A percentile compares a stretch with the other conserved stretches of the same genome.
These are phyloP conservation scores for Hortiboletus flavorubellus DNA, from an alignment of 768 basidiomycete species.

Conservation along the genomic window DNA sequence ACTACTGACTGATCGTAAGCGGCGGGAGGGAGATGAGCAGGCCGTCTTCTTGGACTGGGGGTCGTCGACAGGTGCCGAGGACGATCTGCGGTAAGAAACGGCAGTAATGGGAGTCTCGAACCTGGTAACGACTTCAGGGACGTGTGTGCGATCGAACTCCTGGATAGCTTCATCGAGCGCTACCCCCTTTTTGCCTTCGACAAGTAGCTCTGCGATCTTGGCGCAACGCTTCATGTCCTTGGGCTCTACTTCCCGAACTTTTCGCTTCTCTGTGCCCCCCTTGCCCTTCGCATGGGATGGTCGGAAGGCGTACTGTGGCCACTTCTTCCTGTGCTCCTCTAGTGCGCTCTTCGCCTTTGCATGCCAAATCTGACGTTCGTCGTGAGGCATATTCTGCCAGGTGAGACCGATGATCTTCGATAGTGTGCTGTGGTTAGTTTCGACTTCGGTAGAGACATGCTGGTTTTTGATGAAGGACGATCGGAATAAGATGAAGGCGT, in stretches of 20 bases:
- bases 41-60: conserved; percentile 33
- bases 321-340: conserved; percentile 68
- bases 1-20: conserved; percentile 23
- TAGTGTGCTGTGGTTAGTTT: conserved; percentile 79
- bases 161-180: conserved; percentile 61
- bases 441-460: conserved; percentile 72
- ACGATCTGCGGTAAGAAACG: conserved; percentile 64
- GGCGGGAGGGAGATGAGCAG: conserved; percentile 19
- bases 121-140: conserved; percentile 63
- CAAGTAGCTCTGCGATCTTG: conserved; percentile 66
- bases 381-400: conserved; percentile 74
- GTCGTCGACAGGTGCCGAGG: conserved; percentile 54
- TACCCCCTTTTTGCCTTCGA: conserved; percentile 61
- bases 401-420: conserved; percentile 84
- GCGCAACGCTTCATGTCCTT: conserved; percentile 60
- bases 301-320: conserved; percentile 72
- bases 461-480: conserved; percentile 78
- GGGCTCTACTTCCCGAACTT: conserved; percentile 36
- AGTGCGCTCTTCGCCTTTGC: conserved; percentile 68
- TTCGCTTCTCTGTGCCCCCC: conserved; percentile 32
- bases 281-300: conserved; percentile 47
- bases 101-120: conserved; percentile 75
- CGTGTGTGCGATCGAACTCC: conserved; percentile 50
- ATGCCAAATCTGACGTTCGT: conserved; percentile 78
- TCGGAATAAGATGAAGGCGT: conserved; percentile 86